phyloP scores from a whole-genome alignment of 106 monocot species.

The Triglochin maritima region DNA sequence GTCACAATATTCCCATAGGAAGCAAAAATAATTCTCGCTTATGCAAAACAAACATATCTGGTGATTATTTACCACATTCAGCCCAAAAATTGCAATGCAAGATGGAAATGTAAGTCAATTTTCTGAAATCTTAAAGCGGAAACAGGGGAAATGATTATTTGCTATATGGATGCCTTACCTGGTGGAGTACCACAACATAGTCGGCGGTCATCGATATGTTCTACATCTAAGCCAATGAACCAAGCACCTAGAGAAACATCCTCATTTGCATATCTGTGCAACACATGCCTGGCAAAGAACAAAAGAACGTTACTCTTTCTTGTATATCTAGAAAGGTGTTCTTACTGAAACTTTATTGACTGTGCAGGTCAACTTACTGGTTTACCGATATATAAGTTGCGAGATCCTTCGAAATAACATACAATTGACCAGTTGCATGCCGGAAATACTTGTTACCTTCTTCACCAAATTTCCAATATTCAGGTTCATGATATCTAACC shows the following conservation, averaged over 20 bases:
- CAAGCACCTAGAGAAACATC: conserved; percentile 44
- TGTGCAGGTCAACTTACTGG: conserved; percentile 26
- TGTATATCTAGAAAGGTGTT: background rate
- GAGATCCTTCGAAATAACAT: conserved; percentile 84
- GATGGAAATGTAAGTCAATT: too few species aligned
- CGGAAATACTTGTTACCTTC: conserved; percentile 93
- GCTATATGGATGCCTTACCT: conserved; percentile 3
- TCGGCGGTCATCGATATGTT: conserved; percentile 35
- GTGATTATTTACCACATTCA: too few species aligned
- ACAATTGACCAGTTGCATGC: conserved; percentile 88
- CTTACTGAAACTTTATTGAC: background rate
- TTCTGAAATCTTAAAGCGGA: too few species aligned
- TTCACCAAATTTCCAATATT: conserved; percentile 89
- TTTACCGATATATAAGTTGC: conserved; percentile 84
- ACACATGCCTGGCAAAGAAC: conserved; percentile 21
- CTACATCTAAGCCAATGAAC: conserved; percentile 46
- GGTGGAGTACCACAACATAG: conserved; percentile 44
- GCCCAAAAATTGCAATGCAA: too few species aligned
- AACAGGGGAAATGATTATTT: too few species aligned
- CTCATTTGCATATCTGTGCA: conserved; percentile 39
- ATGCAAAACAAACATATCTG: background rate
- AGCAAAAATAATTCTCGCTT: background rate
- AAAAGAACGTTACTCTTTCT: background rate
- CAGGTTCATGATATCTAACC: conserved; percentile 84
- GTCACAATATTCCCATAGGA: background rate